These are phyloP conservation scores for Gomphus sp. DNA, from an alignment of 1,284 basidiomycete species.

Conservation along the genomic window DNA sequence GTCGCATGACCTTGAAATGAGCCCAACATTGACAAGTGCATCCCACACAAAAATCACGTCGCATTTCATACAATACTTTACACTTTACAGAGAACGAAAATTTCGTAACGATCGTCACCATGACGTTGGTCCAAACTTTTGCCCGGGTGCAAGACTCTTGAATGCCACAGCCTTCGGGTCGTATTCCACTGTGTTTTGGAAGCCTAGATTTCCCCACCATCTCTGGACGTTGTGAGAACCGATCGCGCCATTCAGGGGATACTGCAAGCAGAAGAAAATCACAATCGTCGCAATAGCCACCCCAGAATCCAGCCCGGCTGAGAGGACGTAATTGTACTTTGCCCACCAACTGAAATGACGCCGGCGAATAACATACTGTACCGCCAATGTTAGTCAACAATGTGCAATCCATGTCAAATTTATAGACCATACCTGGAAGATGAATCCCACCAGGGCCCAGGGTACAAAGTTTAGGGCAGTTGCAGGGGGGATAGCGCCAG, in stretches of 20 bases:
- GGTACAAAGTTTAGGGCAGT: constrained; percentile 45
- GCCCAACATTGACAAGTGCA: neutral
- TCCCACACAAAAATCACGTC: neutral
- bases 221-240: constrained; percentile 40
- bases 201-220: constrained; percentile 61
- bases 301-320: constrained; percentile 50
- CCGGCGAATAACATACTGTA: constrained; percentile 47
- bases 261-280: constrained; percentile 64
- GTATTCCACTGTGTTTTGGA: neutral
- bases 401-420: neutral
- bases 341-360: constrained; percentile 62
- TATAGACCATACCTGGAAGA: constrained; percentile 28
- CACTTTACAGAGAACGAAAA: neutral
- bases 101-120: neutral
- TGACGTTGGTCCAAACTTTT: neutral
- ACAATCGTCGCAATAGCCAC: constrained; percentile 47
- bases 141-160: neutral
- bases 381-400: neutral
- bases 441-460: constrained; percentile 53
- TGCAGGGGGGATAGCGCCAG: constrained; percentile 48
- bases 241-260: constrained; percentile 52
- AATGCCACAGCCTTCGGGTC: neutral
- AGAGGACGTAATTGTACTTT: constrained; percentile 61
- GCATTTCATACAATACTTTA: neutral
- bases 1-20: neutral